These are phyloP conservation scores for Stachybotrys chlorohalonatus DNA, from an alignment of 2,329 filamentous ascomycete species.

Conservation along the genomic window DNA sequence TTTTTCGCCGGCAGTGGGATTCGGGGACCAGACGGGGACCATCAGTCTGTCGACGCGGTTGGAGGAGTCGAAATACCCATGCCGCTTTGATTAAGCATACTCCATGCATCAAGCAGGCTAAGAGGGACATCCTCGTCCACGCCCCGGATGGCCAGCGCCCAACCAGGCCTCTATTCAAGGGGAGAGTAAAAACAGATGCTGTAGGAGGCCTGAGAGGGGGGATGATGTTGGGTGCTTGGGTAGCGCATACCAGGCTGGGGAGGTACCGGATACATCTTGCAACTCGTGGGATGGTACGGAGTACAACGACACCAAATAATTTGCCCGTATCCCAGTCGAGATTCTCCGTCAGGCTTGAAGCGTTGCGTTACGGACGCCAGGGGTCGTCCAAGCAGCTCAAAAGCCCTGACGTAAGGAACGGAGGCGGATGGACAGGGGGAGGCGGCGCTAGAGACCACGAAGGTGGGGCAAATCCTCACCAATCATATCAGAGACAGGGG, in stretches of 20 bases:
- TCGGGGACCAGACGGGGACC: not conserved
- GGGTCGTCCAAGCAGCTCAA: conserved; percentile 12
- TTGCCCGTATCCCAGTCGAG: conserved; percentile 5
- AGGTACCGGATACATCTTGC: conserved; percentile 14
- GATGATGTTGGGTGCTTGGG: not conserved
- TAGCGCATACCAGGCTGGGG: not conserved
- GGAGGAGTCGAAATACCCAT: not conserved
- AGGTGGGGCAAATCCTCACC: conserved; percentile 13
- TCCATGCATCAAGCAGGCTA: not conserved
- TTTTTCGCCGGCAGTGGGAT: not conserved
- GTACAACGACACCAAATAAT: conserved; percentile 3
- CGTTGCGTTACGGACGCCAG: conserved; percentile 15
- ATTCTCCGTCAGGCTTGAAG: conserved; percentile 6
- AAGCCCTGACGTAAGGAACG: conserved; percentile 20
- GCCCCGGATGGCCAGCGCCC: not conserved
- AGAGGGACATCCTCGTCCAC: not conserved
- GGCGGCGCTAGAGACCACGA: conserved; percentile 8
- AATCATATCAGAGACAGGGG: conserved; percentile 9
- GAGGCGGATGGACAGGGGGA: conserved; percentile 6
- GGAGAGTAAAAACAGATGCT: not conserved
- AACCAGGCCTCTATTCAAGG: not conserved
- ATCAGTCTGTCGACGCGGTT: not conserved
- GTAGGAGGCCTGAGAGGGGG: conserved; percentile 3
- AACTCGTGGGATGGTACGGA: not conserved
- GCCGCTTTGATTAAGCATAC: not conserved